Base-by-base conservation (phyloP, 805 yeast species). In the Yamadazyma kitorensis region DNA sequence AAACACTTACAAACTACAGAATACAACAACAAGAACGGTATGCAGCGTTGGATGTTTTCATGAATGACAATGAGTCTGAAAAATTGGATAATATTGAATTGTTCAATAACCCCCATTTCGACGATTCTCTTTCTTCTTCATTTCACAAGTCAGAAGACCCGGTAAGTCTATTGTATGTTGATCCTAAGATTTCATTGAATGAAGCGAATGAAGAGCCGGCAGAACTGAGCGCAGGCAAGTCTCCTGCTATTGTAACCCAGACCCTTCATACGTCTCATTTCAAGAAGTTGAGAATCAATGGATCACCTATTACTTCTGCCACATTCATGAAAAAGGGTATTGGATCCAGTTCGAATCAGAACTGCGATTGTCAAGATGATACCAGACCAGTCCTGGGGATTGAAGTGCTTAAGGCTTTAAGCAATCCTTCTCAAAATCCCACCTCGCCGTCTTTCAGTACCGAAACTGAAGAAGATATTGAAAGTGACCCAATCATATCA, bases 251-350 rank as follows among this genome's bases (percentile, higher is more conserved):
- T 9, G 67, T 60, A 10, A 51, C 52, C 31, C 64, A 49, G 48
- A 53, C 64, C 2, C 45, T 57, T 16, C 63, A 57, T 38, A 49
- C 56, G 5, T 58, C 69, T 9, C 70, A 61, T 41, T 67, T 58
- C 46, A 68, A 68, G 38, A 68, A 68, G 36, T 52, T 68, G 17
- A 54, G 73, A 17, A 68, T 68, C 31, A 61, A 56, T 35, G 69
- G 68, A 1, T 48, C 56, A 4, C 65, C 67, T 13, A 55, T 59
- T 22, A 55, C 61, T 0, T 50, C 59, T 8, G 52, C 45, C 14
- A 40, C 48, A 3, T 47, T 37, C 24, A 11, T 34, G 5, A 40
- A 42, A n/a, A 29, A 22, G n/a, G n/a, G n/a, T n/a, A n/a, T n/a
- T n/a, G n/a, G n/a, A n/a, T n/a, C n/a, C n/a, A n/a, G n/a, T n/a